Conservation (phyloP, 257 asterid species). For the Thymus quinquecostatus region DNA sequence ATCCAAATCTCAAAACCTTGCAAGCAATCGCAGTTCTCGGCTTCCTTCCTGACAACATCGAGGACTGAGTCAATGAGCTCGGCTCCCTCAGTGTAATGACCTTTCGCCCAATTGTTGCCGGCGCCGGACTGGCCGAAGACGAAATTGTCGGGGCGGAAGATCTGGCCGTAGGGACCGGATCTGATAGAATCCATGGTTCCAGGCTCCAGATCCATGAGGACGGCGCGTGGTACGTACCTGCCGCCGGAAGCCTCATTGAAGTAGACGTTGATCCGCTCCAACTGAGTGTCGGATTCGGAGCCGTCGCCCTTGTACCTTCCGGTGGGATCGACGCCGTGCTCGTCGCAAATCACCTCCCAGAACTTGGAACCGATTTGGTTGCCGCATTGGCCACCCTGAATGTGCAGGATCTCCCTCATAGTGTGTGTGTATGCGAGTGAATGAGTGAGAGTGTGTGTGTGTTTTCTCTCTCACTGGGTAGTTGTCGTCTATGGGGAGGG, state of each 20-base stretch:
- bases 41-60: constrained; percentile 87
- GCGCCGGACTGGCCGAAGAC: constrained; percentile 94
- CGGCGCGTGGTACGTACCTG: constrained; percentile 86
- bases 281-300: constrained; percentile 48
- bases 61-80: constrained; percentile 88
- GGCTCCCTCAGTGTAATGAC: constrained; percentile 91
- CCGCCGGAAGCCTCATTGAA: constrained; percentile 92
- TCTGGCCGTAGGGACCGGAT: constrained; percentile 85
- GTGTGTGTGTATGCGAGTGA: background rate
- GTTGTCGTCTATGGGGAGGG: constrained; percentile 19
- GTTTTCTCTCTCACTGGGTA: background rate
- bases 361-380: constrained; percentile 93
- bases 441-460: background rate
- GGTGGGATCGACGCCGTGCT: constrained; percentile 77
- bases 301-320: constrained; percentile 68
- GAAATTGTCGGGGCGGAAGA: constrained; percentile 85
- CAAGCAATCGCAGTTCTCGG: constrained; percentile 91
- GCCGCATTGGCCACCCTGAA: constrained; percentile 96
- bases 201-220: constrained; percentile 94
- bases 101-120: constrained; percentile 92
- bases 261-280: constrained; percentile 82
- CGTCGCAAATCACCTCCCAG: constrained; percentile 93
- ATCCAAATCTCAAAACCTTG: constrained; percentile 53
- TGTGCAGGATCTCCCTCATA: constrained; percentile 82
- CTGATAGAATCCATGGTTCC: constrained; percentile 94